Base-by-base conservation (phyloP, 1,139 yeast genomes). In the Lodderomyces oxycetoniae region DNA sequence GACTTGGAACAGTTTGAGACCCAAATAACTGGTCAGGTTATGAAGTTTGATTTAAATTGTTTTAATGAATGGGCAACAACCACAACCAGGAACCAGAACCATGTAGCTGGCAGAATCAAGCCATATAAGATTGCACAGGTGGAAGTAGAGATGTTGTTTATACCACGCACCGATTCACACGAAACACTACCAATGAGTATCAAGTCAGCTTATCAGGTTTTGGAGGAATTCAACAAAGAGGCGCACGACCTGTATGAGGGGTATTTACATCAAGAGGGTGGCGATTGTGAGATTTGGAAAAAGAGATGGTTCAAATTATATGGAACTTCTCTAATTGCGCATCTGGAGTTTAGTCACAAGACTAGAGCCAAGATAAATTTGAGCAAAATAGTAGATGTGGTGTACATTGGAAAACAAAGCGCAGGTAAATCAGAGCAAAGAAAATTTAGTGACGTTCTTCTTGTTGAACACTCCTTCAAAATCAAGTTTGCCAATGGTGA, bases 21-120 rank as follows among this genome's bases (percentile, higher is more conserved):
- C 17, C 67, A 67, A 28, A 63, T 81, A 21, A 73, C 71, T 13
- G 83, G 85, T 17, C 59, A 61, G 34, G 67, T 77, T 0, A 62
- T 65, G 29, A 65, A 65, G 33, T 72, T 77, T 48, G 71, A 71
- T 35, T 57, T 86, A 38, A 74, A 78, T 11, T 73, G 91, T 49
- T 75, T 75, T 55, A 87, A 87, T 51, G 95, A 87, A 54, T 89
- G 96, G 96, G 83, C 79, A 34, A 64, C 65, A 4, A 50, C 53
- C 26, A 53, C 55, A 11, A 27, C 26, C 16, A 28, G 25, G n/a
- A 31, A 26, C 16, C 49, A 49, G 14, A 11, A 12, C 12, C 7
- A 21, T 14, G 32, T 12, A 4, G 49, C 52, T 23, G 31, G 36
- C 12, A 56, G 60, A 41, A 58, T 65, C 30, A 61, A 68, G 15